Percentiles rank a stretch among this genome's conserved stretches.
phyloP scores from a whole-genome alignment of 2,329 filamentous ascomycete genomes.

The Camillea tinctor region DNA sequence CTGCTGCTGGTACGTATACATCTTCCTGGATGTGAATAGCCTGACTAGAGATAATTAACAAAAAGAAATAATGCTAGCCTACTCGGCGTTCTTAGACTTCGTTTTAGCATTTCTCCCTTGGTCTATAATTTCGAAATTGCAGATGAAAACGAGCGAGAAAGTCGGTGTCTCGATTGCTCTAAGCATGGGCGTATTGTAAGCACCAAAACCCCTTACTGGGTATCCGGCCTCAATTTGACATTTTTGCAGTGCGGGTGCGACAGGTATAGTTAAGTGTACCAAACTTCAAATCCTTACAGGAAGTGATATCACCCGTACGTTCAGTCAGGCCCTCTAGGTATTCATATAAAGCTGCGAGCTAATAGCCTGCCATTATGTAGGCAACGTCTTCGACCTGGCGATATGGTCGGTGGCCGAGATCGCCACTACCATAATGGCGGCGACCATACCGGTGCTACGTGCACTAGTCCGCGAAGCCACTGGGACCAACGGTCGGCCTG shows the following conservation, averaged over 20 bases:
- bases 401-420: constrained; percentile 33
- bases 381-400: constrained; percentile 20
- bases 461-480: constrained; percentile 24
- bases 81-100: constrained; percentile 36
- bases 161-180: constrained; percentile 36
- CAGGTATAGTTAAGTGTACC: constrained; percentile 16
- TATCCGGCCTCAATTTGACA: background rate
- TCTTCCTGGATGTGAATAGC: background rate
- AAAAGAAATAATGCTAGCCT: constrained; percentile 13
- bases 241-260: constrained; percentile 15
- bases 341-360: background rate
- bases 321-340: background rate
- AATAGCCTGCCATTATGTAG: constrained; percentile 5
- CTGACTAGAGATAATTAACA: background rate
- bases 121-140: constrained; percentile 35
- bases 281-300: constrained; percentile 12
- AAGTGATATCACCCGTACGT: constrained; percentile 12
- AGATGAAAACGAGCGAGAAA: constrained; percentile 38
- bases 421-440: constrained; percentile 35
- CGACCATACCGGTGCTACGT: constrained; percentile 34
- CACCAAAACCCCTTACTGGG: background rate
- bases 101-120: constrained; percentile 38
- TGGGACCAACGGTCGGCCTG: background rate
- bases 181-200: constrained; percentile 35
- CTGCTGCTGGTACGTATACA: constrained; percentile 10